These are phyloP conservation scores for Aspergillaceae sp. DNA, from an alignment of 2,329 filamentous ascomycete species.

Conservation along the genomic window DNA sequence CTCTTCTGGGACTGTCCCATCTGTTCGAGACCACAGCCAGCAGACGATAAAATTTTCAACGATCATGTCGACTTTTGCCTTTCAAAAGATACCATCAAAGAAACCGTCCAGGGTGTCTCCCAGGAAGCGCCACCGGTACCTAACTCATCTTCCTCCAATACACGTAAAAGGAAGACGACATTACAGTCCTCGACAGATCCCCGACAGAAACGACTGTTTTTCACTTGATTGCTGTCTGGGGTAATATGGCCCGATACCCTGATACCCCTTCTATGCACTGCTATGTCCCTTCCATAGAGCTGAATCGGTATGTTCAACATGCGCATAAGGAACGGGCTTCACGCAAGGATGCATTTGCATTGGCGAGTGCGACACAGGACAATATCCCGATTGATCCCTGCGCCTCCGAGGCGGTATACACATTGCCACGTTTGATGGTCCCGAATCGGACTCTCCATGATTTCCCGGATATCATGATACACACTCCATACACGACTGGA, in stretches of 20 bases:
- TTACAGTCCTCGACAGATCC: constrained; percentile 14
- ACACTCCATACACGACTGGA: no score
- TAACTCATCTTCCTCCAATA: background rate
- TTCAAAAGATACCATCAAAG: constrained; percentile 74
- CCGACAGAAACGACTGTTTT: constrained; percentile 29
- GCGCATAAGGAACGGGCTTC: no score
- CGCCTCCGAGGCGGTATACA: no score
- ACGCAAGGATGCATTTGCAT: no score
- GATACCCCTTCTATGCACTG: no score
- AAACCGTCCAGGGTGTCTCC: constrained; percentile 56
- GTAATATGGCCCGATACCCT: background rate
- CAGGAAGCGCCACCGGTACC: constrained; percentile 9
- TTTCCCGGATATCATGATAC: no score
- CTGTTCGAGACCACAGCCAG: constrained; percentile 64
- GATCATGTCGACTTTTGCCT: constrained; percentile 88
- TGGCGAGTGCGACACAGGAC: no score
- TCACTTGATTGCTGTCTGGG: constrained; percentile 15
- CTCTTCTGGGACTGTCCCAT: constrained; percentile 80
- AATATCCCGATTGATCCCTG: no score
- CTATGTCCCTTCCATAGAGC: no score
- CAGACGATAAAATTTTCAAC: constrained; percentile 74
- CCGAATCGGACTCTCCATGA: no score
- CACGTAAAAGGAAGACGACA: constrained; percentile 29
- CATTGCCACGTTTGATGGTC: no score
- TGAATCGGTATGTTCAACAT: no score